A percentile compares a stretch with the other conserved stretches of the same genome.
phyloP scores from a whole-genome alignment of 306 rosid species.

The Hylodesmum podocarpum region DNA sequence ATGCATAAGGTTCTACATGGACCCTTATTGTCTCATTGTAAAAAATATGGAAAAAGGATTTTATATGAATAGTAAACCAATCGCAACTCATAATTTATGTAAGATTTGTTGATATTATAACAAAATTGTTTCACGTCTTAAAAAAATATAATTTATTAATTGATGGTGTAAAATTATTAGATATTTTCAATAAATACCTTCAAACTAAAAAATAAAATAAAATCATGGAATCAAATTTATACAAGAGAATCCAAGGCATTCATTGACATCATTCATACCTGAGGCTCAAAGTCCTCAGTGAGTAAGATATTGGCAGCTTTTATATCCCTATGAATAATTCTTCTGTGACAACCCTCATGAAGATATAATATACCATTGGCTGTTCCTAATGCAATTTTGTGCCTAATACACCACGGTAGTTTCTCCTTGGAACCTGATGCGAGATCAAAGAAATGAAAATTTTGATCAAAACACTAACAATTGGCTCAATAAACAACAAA shows the following conservation, averaged over 20 bases:
- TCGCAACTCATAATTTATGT: too few relatives aligned
- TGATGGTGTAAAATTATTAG: too few relatives aligned
- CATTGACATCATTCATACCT: slow-evolving; percentile 51
- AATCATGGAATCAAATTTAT: slow-evolving; percentile 16
- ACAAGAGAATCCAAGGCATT: slow-evolving; percentile 20
- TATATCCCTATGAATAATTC: slow-evolving; percentile 95
- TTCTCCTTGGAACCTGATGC: slow-evolving; percentile 66
- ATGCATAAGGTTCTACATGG: too few relatives aligned
- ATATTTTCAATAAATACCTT: too few relatives aligned
- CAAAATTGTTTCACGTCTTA: too few relatives aligned
- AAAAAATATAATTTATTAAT: too few relatives aligned
- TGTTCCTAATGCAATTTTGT: slow-evolving; percentile 81
- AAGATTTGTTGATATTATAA: too few relatives aligned
- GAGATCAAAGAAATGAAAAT: neutral
- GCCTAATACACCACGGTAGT: slow-evolving; percentile 75
- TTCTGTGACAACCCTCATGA: slow-evolving; percentile 90
- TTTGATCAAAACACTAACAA: neutral
- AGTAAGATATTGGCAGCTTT: slow-evolving; percentile 98
- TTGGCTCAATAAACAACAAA: neutral
- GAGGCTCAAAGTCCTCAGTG: slow-evolving; percentile 74
- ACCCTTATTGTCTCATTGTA: too few relatives aligned
- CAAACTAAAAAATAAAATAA: too few relatives aligned
- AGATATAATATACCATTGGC: slow-evolving; percentile 81
- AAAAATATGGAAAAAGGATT: too few relatives aligned
- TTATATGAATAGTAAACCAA: too few relatives aligned